phyloP scores from a whole-genome alignment of 495 filamentous ascomycete genomes.

The Bryoglossum gracile region DNA sequence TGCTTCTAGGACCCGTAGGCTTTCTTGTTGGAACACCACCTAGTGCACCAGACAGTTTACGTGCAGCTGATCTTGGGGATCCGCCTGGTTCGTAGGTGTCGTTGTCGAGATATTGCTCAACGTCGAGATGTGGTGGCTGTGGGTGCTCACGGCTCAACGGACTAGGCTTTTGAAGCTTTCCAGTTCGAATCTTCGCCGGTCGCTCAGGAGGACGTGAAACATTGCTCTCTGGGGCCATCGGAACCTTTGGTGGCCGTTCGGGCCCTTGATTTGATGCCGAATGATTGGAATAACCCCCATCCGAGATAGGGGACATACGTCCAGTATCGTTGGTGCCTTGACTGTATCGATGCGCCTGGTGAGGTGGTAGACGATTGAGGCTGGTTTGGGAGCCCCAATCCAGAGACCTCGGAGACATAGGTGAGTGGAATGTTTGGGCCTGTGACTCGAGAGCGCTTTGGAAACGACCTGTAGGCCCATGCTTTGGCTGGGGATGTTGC shows the following conservation, averaged over 20 bases:
- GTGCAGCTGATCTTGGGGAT: conserved; percentile 21
- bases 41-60: conserved; percentile 16
- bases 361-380: conserved; percentile 24
- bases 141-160: conserved; percentile 23
- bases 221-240: conserved; percentile 34
- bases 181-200: conserved; percentile 19
- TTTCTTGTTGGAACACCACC: conserved; percentile 22
- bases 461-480: conserved; percentile 73
- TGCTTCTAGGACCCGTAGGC: conserved; percentile 29
- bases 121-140: conserved; percentile 5
- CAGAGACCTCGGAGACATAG: conserved; percentile 62
- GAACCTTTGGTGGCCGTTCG: conserved; percentile 47
- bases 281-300: conserved; percentile 31
- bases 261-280: conserved; percentile 25
- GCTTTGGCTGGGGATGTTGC: conserved; percentile 84
- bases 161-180: conserved; percentile 25
- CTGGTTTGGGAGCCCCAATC: conserved; percentile 57
- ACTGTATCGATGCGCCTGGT: conserved; percentile 35
- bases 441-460: conserved; percentile 73
- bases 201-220: conserved; percentile 32
- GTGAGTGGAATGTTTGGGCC: conserved; percentile 60
- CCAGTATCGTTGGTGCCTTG: conserved; percentile 31
- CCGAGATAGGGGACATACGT: conserved; percentile 34
- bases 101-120: conserved; percentile 5
- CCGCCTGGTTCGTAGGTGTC: conserved; percentile 14